Base-by-base conservation (phyloP, 495 filamentous ascomycete species). In the Penicillium silybi region DNA sequence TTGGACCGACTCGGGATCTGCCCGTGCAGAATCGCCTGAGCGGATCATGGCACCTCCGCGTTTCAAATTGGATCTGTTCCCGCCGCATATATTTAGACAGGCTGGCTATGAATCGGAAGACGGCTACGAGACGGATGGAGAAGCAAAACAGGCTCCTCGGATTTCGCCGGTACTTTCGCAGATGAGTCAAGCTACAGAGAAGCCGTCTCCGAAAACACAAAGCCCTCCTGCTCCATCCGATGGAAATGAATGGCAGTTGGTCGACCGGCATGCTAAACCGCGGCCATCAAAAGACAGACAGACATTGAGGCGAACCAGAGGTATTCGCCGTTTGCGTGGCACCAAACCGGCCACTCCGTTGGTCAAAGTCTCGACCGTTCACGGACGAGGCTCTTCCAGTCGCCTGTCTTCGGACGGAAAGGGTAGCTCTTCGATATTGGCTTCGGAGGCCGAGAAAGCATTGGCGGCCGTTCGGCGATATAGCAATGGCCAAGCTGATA, bases 81-180 rank as follows among this genome's bases (percentile, higher is more conserved):
- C 72, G 19, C 68, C 73, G 7, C 66, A 68, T 59, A 69, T 72
- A 7, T 75, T 65, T 41, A 46, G 69, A 41, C 51, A 64, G n/a
- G 57, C 61, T 7, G 63, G 58, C 1, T 52, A 61, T 16, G 68
- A 69, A 7, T 59, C 67, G 3, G 70, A 78, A 25, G 49, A 58
- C 19, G 73, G 72, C 3, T 74, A 79, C 46, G 70, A 76, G n/a
- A 72, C 64, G 9, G 74, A 80, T 22, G 54, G 62, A 35, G 76
- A 79, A 52, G 25, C 43, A 0, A 60, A 57, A 16, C 53, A 41
- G 22, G 50, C 52, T 11, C n/a, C 46, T 41, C 53, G 45, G 7
- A 60, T 59, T 0, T 74, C 72, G 23, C 67, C 71, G 1, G 52
- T 64, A 0, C 49, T 64, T n/a, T 74, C 70, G 8, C 69, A 70